Evolutionary conservation across 1,139 yeast genomes (phyloP), one percentile per base, ranked within the genome.

Genomic region (Lodderomyces orthopsilosis): DNA sequence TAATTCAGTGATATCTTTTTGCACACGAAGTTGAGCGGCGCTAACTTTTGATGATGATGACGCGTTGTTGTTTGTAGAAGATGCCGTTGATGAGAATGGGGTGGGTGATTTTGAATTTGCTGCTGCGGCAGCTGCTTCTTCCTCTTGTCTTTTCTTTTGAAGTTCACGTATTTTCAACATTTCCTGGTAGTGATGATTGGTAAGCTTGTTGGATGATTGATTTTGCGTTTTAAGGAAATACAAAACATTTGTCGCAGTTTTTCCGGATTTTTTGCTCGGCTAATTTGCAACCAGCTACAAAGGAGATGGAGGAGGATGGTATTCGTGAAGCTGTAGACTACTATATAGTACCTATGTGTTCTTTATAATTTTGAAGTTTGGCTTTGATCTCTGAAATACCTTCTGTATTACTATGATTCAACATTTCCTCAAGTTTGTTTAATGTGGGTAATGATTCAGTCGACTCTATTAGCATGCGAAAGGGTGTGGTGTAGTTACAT

Each of bases 1-100:
- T 38, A 88, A 67, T 57, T 83, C 88, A 6, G 84, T 75, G 35
- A 88, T 62, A 57, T 88, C 95, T 51, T 79, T 70, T 61, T 79
- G 76, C 51, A 76, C 61, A 46, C 86, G 61, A 32, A 78, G 65
- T 51, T 78, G 81, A 0, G 85, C 81, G 1, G 84, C 74, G 8
- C 74, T 62, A 13, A 68, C 70, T 48, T 63, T 68, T 9, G 45
- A 23, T 10, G 27, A 21, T 17, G 40, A 19, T 32, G 47, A 41
- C 13, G 43, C 35, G 26, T 19, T 21, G 26, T 34, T 35, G 37
- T 47, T 35, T 22, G 44, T 37, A 5, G 41, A 14, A 10, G 24
- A 12, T 18, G 40, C 8, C 4, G 41, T n/a, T n/a, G 19, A 19
- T 19, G 47, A 38, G 10, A 35, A 19, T 38, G 40, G 27, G 6